A percentile compares a stretch with the other conserved stretches of the same genome.
These are phyloP conservation scores for Fusarium protoensiforme DNA, from an alignment of 2,329 filamentous ascomycete species.

Conservation along the genomic window DNA sequence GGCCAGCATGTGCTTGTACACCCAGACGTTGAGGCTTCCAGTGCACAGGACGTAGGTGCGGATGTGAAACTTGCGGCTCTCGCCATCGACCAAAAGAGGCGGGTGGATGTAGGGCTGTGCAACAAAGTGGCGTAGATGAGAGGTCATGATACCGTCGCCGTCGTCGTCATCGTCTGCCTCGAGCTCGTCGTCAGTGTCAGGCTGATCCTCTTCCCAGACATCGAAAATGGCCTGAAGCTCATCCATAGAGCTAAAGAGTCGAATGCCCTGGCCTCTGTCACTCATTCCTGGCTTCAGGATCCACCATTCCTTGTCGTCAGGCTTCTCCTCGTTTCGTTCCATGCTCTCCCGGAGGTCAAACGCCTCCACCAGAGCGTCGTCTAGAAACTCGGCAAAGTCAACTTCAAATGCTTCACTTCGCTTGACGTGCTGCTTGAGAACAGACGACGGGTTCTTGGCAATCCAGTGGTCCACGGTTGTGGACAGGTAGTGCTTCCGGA, in stretches of 20 bases:
- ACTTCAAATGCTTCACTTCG: constrained; percentile 89
- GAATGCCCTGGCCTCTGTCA: constrained; percentile 92
- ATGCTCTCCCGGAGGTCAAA: constrained; percentile 88
- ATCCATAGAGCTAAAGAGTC: constrained; percentile 86
- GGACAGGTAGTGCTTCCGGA: constrained; percentile 93
- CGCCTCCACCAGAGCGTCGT: constrained; percentile 90
- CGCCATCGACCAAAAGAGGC: constrained; percentile 75
- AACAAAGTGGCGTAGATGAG: constrained; percentile 94
- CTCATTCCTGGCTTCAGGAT: constrained; percentile 98
- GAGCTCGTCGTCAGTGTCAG: constrained; percentile 73
- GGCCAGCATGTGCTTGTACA: constrained; percentile 92
- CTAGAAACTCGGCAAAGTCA: constrained; percentile 96
- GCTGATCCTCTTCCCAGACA: constrained; percentile 80
- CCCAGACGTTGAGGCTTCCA: constrained; percentile 82
- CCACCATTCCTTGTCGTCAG: constrained; percentile 82
- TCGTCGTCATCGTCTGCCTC: constrained; percentile 51
- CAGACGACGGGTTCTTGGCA: constrained; percentile 80
- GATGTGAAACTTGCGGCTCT: constrained; percentile 90
- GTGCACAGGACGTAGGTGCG: constrained; percentile 88
- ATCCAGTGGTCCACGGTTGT: constrained; percentile 87
- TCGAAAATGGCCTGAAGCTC: constrained; percentile 91
- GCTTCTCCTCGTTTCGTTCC: constrained; percentile 66
- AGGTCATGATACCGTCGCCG: constrained; percentile 77
- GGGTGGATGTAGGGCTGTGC: constrained; percentile 95
- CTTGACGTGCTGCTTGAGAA: constrained; percentile 77